A percentile compares a stretch with the other conserved stretches of the same genome.
Conservation (phyloP, 495 filamentous ascomycete genomes). For the Bombardia bombarda region DNA sequence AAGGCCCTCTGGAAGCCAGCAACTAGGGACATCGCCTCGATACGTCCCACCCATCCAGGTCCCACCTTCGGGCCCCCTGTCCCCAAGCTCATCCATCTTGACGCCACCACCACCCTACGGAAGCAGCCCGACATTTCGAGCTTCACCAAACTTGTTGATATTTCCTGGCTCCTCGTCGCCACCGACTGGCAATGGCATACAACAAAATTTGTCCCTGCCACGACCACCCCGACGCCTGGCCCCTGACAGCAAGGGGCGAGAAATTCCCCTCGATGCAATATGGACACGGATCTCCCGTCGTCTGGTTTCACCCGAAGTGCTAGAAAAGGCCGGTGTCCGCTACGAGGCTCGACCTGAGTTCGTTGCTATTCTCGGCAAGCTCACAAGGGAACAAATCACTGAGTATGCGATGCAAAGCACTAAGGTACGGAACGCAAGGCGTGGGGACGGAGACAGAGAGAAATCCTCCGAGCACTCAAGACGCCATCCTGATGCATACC, state of each 20-base stretch:
- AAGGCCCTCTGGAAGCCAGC: slow-evolving; percentile 2
- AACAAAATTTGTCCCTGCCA: slow-evolving; percentile 1
- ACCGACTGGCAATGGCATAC: slow-evolving; percentile 3
- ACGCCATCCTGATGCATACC: slow-evolving; percentile 12
- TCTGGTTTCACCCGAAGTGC: slow-evolving; percentile 58
- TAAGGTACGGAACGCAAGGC: slow-evolving; percentile 42
- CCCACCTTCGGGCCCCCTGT: slow-evolving; percentile 16
- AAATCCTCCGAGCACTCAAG: background rate
- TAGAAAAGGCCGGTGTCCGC: slow-evolving; percentile 54
- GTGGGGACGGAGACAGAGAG: slow-evolving; percentile 1
- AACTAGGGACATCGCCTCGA: slow-evolving; percentile 18
- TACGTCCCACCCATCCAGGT: slow-evolving; percentile 23
- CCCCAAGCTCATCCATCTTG: slow-evolving; percentile 7
- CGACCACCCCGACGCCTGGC: slow-evolving; percentile 24
- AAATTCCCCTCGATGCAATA: slow-evolving; percentile 57
- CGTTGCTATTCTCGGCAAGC: slow-evolving; percentile 58
- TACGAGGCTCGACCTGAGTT: slow-evolving; percentile 63
- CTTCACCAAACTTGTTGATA: slow-evolving; percentile 10
- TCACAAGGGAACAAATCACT: slow-evolving; percentile 53
- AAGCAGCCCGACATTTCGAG: slow-evolving; percentile 11
- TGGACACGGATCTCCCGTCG: slow-evolving; percentile 64
- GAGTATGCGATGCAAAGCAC: slow-evolving; percentile 48
- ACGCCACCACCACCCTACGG: slow-evolving; percentile 19
- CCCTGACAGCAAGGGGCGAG: slow-evolving; percentile 46
- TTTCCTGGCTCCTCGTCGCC: slow-evolving; percentile 11